Evolutionary conservation across 352 stramenopile genomes (phyloP), one percentile per base, ranked within the genome.

Genomic region (Phytophthora cactorum): DNA sequence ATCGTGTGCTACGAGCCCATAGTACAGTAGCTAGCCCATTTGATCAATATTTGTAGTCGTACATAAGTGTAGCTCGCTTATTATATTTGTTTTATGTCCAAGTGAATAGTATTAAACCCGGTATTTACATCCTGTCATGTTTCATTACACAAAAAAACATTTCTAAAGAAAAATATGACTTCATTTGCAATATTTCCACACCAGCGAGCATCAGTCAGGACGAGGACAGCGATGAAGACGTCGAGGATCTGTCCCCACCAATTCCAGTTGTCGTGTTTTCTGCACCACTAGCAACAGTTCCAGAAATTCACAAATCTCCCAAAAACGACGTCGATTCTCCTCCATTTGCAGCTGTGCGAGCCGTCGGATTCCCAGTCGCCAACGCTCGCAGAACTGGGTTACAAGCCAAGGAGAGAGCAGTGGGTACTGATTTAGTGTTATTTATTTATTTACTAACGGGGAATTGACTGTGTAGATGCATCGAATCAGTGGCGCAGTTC

Each of bases 401-500:
- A 28, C 65, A 77, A 66, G 52, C 56, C 12, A 64, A 63, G 55
- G 66, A 74, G 14, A 56, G 59, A 52, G 50, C 32, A 56, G 70
- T 77, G 39, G 41, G 68, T 45, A 43, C 12, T 34, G 36, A 22
- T 43, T 52, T 39, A 31, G 5, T 49, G n/a, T 45, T 4, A 45
- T 27, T 31, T 25, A 25, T 15, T 9, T 11, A 3, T 12, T 60
- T 55, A 32, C 9, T 63, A 44, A 70, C 39, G 27, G 25, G n/a
- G 27, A 41, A 54, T 9, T 72, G 57, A 68, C 51, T 65, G 11
- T 50, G 22, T 58, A 77, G 60, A 68, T 61, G n/a, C 60, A 74
- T 45, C 65, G 59, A 22, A 45, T 60, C 5, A 68, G 31, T 63
- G 59, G 59, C 9, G 15, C 49, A 11, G 46, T 68, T 32, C 57